Evolutionary conservation across 2,329 filamentous ascomycete species (phyloP), one percentile per base, ranked within the genome.

Genomic region (Hymenoscyphus linearis): DNA sequence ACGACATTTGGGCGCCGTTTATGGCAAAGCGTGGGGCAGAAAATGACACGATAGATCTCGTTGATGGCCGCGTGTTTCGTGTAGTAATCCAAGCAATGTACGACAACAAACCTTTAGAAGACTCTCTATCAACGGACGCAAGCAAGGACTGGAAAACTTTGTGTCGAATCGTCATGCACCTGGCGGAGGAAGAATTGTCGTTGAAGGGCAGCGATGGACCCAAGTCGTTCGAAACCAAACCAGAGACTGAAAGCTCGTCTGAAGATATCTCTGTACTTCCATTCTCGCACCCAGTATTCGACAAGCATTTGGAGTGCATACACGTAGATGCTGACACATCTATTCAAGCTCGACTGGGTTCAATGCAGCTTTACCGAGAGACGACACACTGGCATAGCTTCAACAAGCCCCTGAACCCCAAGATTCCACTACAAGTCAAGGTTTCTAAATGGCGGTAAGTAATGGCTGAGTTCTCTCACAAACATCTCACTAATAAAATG

Each of bases 321-420:
- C 70, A 75, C 12, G 66, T 82, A 12, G 67, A 72, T 0, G 70
- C 75, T 5, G 67, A 72, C 22, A 64, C 61, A 4, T 69, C 73
- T 26, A 64, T 72, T 22, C 44, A 63, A 1, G 61, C 65, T 26
- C 60, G 63, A 31, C 55, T 69, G 25, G 65, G 65, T 4, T 55
- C 66, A 1, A 66, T 74, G 63, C 75, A 74, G 55, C 67, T 79
- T 16, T 82, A 80, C 66, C 69, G 75, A 61, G 81, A 85, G 60
- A 71, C 80, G 2, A 74, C 75, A 0, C 84, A 89, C 68, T 89
- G 85, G 86, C 85, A 88, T 65, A 85, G 84, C 59, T 76, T 79
- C 36, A 84, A 82, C 66, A 79, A 76, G 27, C 76, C 79, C 0
- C 65, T 85, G 2, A 78, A 82, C 27, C 66, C 70, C 1, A 80